Percentiles rank a stretch among this genome's conserved stretches.
Conservation (phyloP, 2,329 filamentous ascomycete species). For the Celoporthe dispersa region DNA sequence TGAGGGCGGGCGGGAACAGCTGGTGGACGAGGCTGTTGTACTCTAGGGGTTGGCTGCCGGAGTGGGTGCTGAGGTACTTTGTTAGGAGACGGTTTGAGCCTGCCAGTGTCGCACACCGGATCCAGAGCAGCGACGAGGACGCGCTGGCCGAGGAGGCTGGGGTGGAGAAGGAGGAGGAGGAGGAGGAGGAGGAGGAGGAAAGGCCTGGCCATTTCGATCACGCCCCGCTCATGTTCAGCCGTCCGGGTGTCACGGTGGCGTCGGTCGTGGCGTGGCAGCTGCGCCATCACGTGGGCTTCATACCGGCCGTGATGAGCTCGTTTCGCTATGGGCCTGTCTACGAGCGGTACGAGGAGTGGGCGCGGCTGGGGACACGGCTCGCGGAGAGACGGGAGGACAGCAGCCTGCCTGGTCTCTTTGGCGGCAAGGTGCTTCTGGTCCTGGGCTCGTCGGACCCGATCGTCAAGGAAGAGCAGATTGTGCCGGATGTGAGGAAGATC, state of each 20-base stretch:
- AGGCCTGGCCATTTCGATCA: constrained; percentile 45
- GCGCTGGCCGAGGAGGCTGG: constrained; percentile 18
- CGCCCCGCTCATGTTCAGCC: constrained; percentile 55
- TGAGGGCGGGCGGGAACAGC: constrained; percentile 41
- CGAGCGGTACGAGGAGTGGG: constrained; percentile 66
- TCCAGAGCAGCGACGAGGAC: constrained; percentile 45
- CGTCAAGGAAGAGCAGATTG: constrained; percentile 66
- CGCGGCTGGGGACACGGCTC: constrained; percentile 55
- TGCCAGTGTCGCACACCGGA: constrained; percentile 40
- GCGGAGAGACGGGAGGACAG: constrained; percentile 40
- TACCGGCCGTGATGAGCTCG: constrained; percentile 71
- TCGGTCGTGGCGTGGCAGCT: constrained; percentile 73
- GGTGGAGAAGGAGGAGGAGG: constrained; percentile 30
- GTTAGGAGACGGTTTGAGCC: constrained; percentile 55
- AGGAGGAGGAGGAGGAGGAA: constrained; percentile 29
- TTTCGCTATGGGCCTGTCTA: constrained; percentile 74
- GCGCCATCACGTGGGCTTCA: constrained; percentile 66
- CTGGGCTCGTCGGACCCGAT: constrained; percentile 70
- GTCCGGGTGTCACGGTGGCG: constrained; percentile 60
- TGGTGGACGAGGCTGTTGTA: constrained; percentile 68
- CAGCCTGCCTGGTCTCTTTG: constrained; percentile 42
- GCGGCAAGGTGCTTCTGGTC: constrained; percentile 64
- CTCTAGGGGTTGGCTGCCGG: constrained; percentile 61
- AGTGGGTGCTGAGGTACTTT: constrained; percentile 57
- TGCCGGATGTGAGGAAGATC: constrained; percentile 61